Evolutionary conservation across 495 filamentous ascomycete genomes (phyloP).

Genomic region (Aspergillus asperescens): DNA sequence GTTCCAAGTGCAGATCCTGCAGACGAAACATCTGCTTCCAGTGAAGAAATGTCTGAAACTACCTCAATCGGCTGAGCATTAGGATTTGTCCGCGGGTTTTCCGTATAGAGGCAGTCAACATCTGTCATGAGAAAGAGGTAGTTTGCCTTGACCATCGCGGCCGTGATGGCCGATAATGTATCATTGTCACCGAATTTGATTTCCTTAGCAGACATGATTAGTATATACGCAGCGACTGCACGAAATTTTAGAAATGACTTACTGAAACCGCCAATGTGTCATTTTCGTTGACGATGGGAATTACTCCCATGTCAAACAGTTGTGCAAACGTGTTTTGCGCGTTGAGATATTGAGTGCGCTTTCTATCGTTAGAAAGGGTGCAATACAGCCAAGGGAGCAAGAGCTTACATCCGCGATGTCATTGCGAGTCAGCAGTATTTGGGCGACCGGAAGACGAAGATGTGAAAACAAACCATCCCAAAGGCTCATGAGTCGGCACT

Average conservation of each 20-base stretch:
- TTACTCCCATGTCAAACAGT: conserved; percentile 89
- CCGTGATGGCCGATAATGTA: conserved; percentile 91
- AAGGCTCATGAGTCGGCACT: conserved; percentile 90
- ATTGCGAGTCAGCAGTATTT: conserved; percentile 91
- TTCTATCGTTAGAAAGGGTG: conserved; percentile 13
- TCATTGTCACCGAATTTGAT: conserved; percentile 99
- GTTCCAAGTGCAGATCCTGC: conserved; percentile 86
- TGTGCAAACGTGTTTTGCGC: conserved; percentile 90
- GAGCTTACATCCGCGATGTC: conserved; percentile 85
- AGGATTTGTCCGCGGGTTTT: conserved; percentile 79
- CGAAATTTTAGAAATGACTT: conserved; percentile 15
- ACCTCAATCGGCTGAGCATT: conserved; percentile 88
- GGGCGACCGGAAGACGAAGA: conserved; percentile 81
- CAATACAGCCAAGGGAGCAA: background rate
- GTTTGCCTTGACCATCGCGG: conserved; percentile 94
- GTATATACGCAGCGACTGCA: background rate
- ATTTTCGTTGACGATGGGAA: conserved; percentile 98
- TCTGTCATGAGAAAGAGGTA: conserved; percentile 99
- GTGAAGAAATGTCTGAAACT: conserved; percentile 76
- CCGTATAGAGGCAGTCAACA: conserved; percentile 94
- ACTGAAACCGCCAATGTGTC: conserved; percentile 90
- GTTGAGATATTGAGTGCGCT: conserved; percentile 93
- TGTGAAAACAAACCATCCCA: conserved; percentile 92
- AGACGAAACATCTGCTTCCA: conserved; percentile 88
- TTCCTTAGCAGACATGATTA: conserved; percentile 47